These are phyloP conservation scores for Ramularia collo-cygni DNA, from an alignment of 2,329 filamentous ascomycete genomes.

Conservation along the genomic window DNA sequence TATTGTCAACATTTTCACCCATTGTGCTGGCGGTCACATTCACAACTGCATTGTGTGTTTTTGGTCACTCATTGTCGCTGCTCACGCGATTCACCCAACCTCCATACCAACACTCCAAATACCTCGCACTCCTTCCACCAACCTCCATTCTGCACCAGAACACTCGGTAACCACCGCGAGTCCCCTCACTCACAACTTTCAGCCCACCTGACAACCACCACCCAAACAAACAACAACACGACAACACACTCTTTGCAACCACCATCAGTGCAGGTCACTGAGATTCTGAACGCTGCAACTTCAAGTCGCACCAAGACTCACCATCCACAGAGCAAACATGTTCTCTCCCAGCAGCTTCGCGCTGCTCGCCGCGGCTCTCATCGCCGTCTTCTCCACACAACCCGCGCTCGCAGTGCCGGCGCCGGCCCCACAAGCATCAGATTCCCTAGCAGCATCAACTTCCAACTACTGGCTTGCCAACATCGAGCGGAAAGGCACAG, in stretches of 20 bases:
- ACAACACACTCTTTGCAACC: constrained; percentile 4
- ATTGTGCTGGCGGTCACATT: constrained; percentile 10
- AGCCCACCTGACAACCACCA: constrained; percentile 4
- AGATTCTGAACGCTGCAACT: constrained; percentile 3
- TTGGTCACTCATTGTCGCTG: constrained; percentile 7
- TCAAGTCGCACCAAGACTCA: constrained; percentile 1
- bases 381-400: constrained; percentile 17
- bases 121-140: constrained; percentile 4
- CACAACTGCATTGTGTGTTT: constrained; percentile 11
- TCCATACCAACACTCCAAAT: background rate
- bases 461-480: constrained; percentile 19
- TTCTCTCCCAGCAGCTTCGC: constrained; percentile 19
- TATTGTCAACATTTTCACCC: constrained; percentile 2
- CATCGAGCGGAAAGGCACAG: constrained; percentile 44
- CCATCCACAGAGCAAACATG: constrained; percentile 14
- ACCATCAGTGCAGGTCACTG: constrained; percentile 20
- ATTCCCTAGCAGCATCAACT: constrained; percentile 5
- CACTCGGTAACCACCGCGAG: constrained; percentile 2
- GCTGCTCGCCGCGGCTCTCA: constrained; percentile 26
- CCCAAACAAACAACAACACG: constrained; percentile 4
- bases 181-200: constrained; percentile 2
- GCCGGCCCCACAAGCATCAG: constrained; percentile 8
- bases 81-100: constrained; percentile 7
- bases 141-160: constrained; percentile 3
- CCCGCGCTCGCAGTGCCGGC: constrained; percentile 11